Base-by-base conservation (phyloP, 164 flowering plant species). In the Platanus orientalis region DNA sequence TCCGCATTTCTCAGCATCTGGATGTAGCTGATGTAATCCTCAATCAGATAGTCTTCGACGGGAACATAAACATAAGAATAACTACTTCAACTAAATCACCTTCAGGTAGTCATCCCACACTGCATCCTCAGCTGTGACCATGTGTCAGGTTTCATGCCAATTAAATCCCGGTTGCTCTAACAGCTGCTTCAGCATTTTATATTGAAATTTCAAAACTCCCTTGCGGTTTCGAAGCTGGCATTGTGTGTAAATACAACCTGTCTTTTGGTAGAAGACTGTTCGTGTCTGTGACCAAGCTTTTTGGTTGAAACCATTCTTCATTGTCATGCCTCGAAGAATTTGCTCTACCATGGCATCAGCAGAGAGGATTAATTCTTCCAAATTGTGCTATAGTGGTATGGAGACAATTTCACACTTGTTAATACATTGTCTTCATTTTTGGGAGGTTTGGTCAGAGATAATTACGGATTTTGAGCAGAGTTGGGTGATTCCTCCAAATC, bases 61-160 rank as follows among this genome's bases (percentile, higher is more conserved):
- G 53, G 23, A 1, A 49, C 9, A 49, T 5, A 6, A 49, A 49
- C 9, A 6, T 6, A 49, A 49, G 26, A 49, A 21, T 4, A 3
- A 23, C 11, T 3, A 49, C 12, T 20, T 49, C 10, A 2, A 21
- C 13, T 12, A 20, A 49, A 25, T 20, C 20, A 49, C 53, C 53
- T 49, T 49, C 26, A 49, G 53, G 53, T 49, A 49, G 6, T 49
- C 53, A 49, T 49, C 21, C 53, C 53, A 49, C 26, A 49, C 53
- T n/a, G 53, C 53, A 49, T 49, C 53, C 53, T 49, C 53, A 21
- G 53, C 53, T 21, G 23, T 21, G 26, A 49, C 26, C 53, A 49
- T 21, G 7, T 49, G 53, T 49, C 13, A 25, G 53, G 6, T 49
- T 49, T 21, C 53, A 49, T 49, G 25, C 53, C 53, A 49, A 5